Percentiles rank a stretch among this genome's conserved stretches.
These are phyloP conservation scores for Penicillium canescens DNA, from an alignment of 495 filamentous ascomycete genomes.

Conservation along the genomic window DNA sequence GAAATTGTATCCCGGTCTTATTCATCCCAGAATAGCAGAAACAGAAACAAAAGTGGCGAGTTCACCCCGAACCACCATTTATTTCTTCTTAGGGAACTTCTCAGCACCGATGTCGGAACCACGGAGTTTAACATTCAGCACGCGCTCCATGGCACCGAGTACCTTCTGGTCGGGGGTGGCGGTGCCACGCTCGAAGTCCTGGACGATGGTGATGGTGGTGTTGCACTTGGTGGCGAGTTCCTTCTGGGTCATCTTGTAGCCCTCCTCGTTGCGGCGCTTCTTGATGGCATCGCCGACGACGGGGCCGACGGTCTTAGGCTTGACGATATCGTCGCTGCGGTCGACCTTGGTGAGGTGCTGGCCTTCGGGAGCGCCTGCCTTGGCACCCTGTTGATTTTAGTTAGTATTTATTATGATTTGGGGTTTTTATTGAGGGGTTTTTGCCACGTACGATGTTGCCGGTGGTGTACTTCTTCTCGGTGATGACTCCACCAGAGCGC, in stretches of 20 bases:
- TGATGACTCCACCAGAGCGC: conserved; percentile 73
- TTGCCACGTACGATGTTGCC: conserved; percentile 70
- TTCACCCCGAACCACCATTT: conserved; percentile 32
- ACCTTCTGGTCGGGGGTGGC: conserved; percentile 85
- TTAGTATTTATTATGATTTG: neutral
- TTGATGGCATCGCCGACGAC: conserved; percentile 82
- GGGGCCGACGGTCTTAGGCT: conserved; percentile 84
- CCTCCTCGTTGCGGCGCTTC: conserved; percentile 68
- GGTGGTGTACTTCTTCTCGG: conserved; percentile 88
- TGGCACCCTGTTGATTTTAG: conserved; percentile 45
- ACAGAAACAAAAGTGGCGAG: conserved; percentile 27
- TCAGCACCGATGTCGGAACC: conserved; percentile 75
- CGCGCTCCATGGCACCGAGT: conserved; percentile 74
- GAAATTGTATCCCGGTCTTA: conserved; percentile 18
- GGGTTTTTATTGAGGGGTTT: neutral
- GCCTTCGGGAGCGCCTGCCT: conserved; percentile 68
- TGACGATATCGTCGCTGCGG: conserved; percentile 95
- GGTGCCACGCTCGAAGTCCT: conserved; percentile 82
- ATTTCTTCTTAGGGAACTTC: conserved; percentile 72
- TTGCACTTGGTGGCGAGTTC: conserved; percentile 94
- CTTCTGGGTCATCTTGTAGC: conserved; percentile 91
- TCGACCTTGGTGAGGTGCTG: conserved; percentile 98
- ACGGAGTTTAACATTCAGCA: conserved; percentile 82
- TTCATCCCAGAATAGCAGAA: conserved; percentile 7
- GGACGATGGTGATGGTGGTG: conserved; percentile 74